Base-by-base conservation (phyloP, 164 flowering plant species). In the Vitis riparia region DNA sequence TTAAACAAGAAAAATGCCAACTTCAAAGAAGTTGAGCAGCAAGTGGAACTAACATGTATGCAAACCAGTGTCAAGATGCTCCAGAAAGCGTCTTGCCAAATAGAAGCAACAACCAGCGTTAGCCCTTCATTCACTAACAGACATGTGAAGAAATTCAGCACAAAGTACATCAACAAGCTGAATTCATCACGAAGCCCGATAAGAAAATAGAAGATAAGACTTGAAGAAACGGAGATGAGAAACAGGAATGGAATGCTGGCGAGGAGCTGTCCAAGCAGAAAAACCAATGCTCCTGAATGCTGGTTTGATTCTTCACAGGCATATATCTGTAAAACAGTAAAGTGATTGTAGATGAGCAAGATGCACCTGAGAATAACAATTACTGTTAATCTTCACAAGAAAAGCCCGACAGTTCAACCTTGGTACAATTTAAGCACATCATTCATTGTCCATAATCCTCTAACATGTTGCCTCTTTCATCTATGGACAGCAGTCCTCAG, bases 141-240 rank as follows among this genome's bases (percentile, higher is more conserved):
- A 85, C 95, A 88, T 87, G 78, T 83, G 86, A 96, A 93, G 77
- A 89, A 77, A 67, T 93, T 93, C 76, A 96, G 88, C 68, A 89
- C 91, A 71, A 96, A 96, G 81, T 96, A 96, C 97, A 93, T 92
- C 79, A 96, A 73, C 84, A 91, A 82, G 88, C 95, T 86, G 82
- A 96, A 93, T 65, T 96, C 92, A 49, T 93, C 87, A 50, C 87
- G 83, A 70, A 95, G 82, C 52, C 99, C 99, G 0, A 91, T 73
- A 9, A 93, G 86, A 81, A 95, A 95, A 71, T 93, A 95, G 87
- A 95, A 93, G 69, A 89, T 85, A 23, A 95, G 86, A 68, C 96
- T 88, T 30, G 99, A 91, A 29, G 97, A 87, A 48, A 95, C 81
- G 71, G 99, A 88, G 71, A 93, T 89, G 69, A 96, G 94, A 78